Base-by-base conservation (phyloP, 2,329 filamentous ascomycete genomes). In the Helotiales sp. region DNA sequence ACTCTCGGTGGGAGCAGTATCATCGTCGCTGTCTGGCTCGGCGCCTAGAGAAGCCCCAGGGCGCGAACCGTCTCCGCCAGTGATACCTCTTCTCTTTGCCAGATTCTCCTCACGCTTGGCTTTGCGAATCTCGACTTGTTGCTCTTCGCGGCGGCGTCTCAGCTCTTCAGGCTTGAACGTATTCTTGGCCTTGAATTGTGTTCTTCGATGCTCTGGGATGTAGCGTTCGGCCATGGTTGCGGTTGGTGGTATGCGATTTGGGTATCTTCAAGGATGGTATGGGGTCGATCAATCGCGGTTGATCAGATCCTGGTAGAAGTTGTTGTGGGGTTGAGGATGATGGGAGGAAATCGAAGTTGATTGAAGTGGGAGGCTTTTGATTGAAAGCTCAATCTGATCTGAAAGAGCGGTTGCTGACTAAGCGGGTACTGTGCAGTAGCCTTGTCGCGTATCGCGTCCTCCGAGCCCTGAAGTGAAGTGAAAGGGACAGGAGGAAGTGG, bases 81-180 rank as follows among this genome's bases (percentile, higher is more conserved):
- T 89, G 77, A 98, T 97, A 79, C 96, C 96, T 86, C 96, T 91
- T 82, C 96, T 89, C 89, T 99, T 99, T 81, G 96, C 96, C 79
- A 99, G 84, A 84, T 97, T 98, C 85, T 99, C 96, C 84, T 99
- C 96, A 79, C 96, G 91, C 89, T 98, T 98, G 73, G 94, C 93
- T 85, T 97, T 97, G 80, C 96, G 91, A 79, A 99, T 99, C 85
- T 99, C 96, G 73, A 99, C 96, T 84, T 98, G 96, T 82, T 97
- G 94, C 84, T 99, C 96, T 82, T 99, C 96, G 79, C 96, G 96
- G 80, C 96, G 96, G 78, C 96, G 94, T 80, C 96, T 93, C 74
- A 99, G 91, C 85, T 99, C 96, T 81, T 99, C 96, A 77, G 95
- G 95, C 89, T 97, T 97, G 87, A 99, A 98, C 78, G 93, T 93